Percentiles rank a stretch among this genome's conserved stretches.
Conservation (phyloP, 345 rosid species). For the Salix exigua region DNA sequence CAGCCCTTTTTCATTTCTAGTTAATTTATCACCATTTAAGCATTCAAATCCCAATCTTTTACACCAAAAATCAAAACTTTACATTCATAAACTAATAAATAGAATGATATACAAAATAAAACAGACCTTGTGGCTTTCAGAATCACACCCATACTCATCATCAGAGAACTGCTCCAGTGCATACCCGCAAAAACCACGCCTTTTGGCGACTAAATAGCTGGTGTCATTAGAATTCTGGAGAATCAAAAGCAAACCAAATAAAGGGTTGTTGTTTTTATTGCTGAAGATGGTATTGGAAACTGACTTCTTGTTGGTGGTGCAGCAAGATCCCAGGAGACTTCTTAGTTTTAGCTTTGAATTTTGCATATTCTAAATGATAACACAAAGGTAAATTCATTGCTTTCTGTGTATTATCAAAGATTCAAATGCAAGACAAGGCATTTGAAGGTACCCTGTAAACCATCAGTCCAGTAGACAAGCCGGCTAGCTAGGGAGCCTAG, state of each 20-base stretch:
- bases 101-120: not conserved
- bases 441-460: not conserved
- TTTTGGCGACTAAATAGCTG: slow-evolving; percentile 14
- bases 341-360: slow-evolving; percentile 20
- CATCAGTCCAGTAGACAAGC: not conserved
- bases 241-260: slow-evolving; percentile 22
- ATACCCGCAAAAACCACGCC: slow-evolving; percentile 44
- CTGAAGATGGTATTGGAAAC: slow-evolving; percentile 9
- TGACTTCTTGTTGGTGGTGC: slow-evolving; percentile 22
- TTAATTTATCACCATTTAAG: not conserved
- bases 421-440: not conserved
- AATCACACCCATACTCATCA: slow-evolving; percentile 85
- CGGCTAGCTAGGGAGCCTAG: not conserved
- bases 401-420: not conserved
- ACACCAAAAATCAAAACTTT: not conserved
- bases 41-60: not conserved
- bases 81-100: not conserved
- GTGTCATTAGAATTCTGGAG: slow-evolving; percentile 17
- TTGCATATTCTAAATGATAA: not conserved
- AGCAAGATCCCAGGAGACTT: slow-evolving; percentile 34
- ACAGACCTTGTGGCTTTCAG: slow-evolving; percentile 69
- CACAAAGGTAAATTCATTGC: not conserved
- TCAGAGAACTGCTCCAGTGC: slow-evolving; percentile 89
- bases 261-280: not conserved
- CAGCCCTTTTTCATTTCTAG: not conserved